A percentile compares a stretch with the other conserved stretches of the same genome.
These are phyloP conservation scores for Salpingoeca rosetta DNA, from an alignment of 78 protist genomes.

Conservation along the genomic window DNA sequence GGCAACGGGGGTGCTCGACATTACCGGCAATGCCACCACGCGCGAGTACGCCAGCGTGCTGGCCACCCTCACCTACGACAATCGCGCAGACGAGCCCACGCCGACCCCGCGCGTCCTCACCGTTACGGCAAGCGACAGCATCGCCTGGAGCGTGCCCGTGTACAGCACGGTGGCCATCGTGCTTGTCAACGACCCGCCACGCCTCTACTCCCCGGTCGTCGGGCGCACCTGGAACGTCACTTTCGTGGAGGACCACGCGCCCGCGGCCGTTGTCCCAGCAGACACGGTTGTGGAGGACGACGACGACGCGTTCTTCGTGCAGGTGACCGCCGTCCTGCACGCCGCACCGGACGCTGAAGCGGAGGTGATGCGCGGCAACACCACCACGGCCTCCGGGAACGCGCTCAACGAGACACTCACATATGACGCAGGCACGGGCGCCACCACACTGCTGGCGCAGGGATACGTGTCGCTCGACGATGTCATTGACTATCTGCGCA, in stretches of 20 bases:
- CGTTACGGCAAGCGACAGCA: too few species aligned
- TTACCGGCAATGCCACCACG: too few species aligned
- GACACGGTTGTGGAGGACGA: not conserved
- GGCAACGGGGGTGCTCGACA: not conserved
- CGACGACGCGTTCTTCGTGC: not conserved
- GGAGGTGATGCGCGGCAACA: not conserved
- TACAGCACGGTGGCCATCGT: not conserved
- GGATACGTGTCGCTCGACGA: too few species aligned
- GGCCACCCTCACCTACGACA: not conserved
- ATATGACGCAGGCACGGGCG: too few species aligned
- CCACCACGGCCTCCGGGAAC: too few species aligned
- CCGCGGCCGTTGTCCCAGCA: too few species aligned
- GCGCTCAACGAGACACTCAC: too few species aligned
- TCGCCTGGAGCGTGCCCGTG: not conserved
- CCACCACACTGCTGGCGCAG: too few species aligned
- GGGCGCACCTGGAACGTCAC: not conserved
- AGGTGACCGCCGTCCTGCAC: too few species aligned
- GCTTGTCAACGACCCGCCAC: slow-evolving; percentile 7
- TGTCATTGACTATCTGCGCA: too few species aligned
- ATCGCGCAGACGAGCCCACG: not conserved
- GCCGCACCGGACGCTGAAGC: not conserved
- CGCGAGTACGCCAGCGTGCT: not conserved
- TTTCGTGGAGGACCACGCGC: not conserved
- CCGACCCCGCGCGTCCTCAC: not conserved
- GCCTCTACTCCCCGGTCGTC: too few species aligned